Base-by-base conservation (phyloP, 169 alveolate species). In the Besnoitia besnoiti region DNA sequence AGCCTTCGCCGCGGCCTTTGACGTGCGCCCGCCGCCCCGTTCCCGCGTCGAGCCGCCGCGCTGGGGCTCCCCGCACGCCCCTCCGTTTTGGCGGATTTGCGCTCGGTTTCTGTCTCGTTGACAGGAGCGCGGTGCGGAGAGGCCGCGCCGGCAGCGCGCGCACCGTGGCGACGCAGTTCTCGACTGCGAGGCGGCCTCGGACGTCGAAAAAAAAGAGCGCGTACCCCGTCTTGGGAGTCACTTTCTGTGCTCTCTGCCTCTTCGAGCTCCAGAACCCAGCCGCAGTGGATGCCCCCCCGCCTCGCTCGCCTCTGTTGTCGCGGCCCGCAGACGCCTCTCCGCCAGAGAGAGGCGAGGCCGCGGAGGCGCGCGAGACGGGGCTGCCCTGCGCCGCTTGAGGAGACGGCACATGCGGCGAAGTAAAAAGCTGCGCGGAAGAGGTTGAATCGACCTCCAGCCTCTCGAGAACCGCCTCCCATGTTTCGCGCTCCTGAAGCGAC, bases 101-200 rank as follows among this genome's bases (percentile, higher is more conserved):
- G 24, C 67, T n/a, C 3, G 24, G 1, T 16, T 55, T 55, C 27
- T 55, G 67, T 55, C 67, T 61, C 40, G 51, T 21, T 21, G 91
- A 89, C 79, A 91, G 44, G 44, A 91, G 55, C 14, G 94, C 75
- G 49, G 91, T 27, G 35, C 75, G 40, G 10, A 80, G 91, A 2
- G 94, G 94, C 44, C 91, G 37, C 24, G 91, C 91, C 40, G 91
- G 94, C 27, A 91, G 94, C n/a, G 90, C 77, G 62, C 61, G 42
- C 30, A 84, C 75, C 35, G 55, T 88, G 39, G 90, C 93, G 33
- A 90, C 76, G 55, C 93, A 87, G 46, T 51, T 35, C n/a, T 87
- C 75, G 77, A 79, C 37, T 55, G 59, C 93, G 62, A 90, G 90
- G 27, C 93, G 62, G 37, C 85, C 90, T 46, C 90, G 77, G 16